Conservation (phyloP, 495 filamentous ascomycete genomes). For the Neurospora sublineolata region DNA sequence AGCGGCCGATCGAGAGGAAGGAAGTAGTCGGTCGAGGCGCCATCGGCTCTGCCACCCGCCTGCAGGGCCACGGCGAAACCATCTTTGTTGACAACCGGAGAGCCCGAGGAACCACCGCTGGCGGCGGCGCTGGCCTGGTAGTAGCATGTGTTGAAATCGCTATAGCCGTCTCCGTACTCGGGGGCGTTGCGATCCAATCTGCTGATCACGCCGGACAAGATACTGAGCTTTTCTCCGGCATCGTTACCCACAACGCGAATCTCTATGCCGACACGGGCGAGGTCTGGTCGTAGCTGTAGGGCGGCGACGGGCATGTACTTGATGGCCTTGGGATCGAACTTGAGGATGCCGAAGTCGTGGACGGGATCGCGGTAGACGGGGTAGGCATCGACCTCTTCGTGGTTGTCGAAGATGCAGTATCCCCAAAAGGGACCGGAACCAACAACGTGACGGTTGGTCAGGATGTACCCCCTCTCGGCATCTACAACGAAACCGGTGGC, state of each 20-base stretch:
- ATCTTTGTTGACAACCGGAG: slow-evolving; percentile 92
- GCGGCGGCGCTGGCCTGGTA: slow-evolving; percentile 96
- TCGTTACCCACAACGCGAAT: slow-evolving; percentile 98
- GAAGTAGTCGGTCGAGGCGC: slow-evolving; percentile 96
- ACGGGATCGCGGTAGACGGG: slow-evolving; percentile 98
- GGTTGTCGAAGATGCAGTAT: slow-evolving; percentile 95
- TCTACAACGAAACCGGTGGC: slow-evolving; percentile 98
- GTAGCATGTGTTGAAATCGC: slow-evolving; percentile 99
- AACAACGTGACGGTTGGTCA: slow-evolving; percentile 92
- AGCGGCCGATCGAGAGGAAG: slow-evolving; percentile 82
- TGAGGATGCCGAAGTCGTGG: slow-evolving; percentile 94
- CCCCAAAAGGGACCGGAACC: slow-evolving; percentile 95
- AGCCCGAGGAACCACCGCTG: slow-evolving; percentile 90
- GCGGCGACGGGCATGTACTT: slow-evolving; percentile 87
- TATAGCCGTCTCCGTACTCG: slow-evolving; percentile 96
- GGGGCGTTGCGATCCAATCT: slow-evolving; percentile 91
- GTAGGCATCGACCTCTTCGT: slow-evolving; percentile 91
- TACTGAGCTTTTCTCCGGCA: slow-evolving; percentile 96
- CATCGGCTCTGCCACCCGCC: slow-evolving; percentile 85
- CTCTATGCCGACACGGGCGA: slow-evolving; percentile 78
- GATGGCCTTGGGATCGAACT: slow-evolving; percentile 89
- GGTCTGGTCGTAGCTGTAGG: slow-evolving; percentile 74
- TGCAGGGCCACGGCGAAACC: slow-evolving; percentile 88
- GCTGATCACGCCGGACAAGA: slow-evolving; percentile 94
- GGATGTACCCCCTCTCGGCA: slow-evolving; percentile 76